Percentiles rank a stretch among this genome's conserved stretches.
phyloP scores from a whole-genome alignment of 306 rosid species.

The Fragaria vesca region DNA sequence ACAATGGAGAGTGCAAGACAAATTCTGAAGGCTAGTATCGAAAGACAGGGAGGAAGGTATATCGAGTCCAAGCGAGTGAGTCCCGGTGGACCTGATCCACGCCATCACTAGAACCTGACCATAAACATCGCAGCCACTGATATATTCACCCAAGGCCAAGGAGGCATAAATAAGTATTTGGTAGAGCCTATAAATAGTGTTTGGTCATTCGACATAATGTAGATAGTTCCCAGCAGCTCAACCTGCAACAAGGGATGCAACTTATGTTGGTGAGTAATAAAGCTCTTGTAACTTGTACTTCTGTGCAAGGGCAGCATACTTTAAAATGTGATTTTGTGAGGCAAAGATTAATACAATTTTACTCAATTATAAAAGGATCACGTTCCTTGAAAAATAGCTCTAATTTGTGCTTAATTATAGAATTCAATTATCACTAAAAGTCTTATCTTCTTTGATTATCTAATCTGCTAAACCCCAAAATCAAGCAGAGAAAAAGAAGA shows the following conservation, averaged over 20 bases:
- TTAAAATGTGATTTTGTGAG: not conserved
- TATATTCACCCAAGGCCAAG: not conserved
- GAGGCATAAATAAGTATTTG: not conserved
- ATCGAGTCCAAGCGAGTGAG: slow-evolving; percentile 5
- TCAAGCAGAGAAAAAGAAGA: not conserved
- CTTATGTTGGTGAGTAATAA: slow-evolving; percentile 8
- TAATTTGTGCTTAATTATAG: not conserved
- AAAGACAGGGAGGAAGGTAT: not conserved
- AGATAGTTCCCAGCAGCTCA: not conserved
- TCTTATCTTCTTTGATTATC: not conserved
- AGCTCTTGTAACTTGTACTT: not conserved
- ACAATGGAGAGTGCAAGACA: not conserved
- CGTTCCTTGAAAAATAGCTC: not conserved
- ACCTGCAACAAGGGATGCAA: not conserved
- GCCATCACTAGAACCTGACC: slow-evolving; percentile 5
- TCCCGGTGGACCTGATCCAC: slow-evolving; percentile 26
- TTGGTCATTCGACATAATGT: not conserved
- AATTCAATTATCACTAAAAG: not conserved
- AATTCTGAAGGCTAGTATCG: slow-evolving; percentile 13
- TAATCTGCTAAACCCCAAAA: not conserved
- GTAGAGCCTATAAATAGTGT: not conserved
- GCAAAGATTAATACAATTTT: not conserved
- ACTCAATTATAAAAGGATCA: not conserved
- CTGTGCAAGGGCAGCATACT: not conserved
- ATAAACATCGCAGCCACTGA: not conserved